Evolutionary conservation across 139 green algal species (phyloP).

Genomic region (Protoeuglena noctilucae): DNA sequence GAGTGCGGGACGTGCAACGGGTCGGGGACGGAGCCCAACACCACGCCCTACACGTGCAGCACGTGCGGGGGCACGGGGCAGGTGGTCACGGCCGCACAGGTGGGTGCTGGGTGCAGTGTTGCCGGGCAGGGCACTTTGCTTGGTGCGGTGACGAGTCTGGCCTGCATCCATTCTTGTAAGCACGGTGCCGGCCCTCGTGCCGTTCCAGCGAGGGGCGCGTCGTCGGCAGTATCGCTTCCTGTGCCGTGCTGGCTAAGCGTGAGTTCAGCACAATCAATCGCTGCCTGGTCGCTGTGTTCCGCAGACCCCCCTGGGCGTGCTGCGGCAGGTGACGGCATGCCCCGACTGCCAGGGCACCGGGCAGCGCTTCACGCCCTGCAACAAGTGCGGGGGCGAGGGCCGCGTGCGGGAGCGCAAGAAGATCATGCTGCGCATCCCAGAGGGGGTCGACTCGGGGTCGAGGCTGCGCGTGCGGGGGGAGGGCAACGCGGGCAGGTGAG

Average conservation of each 20-base stretch:
- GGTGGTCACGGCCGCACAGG: slow-evolving; percentile 66
- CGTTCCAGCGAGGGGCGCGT: too few species aligned
- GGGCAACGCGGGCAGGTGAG: slow-evolving; percentile 34
- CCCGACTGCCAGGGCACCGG: slow-evolving; percentile 55
- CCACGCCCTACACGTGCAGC: slow-evolving; percentile 52
- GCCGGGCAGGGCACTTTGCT: too few species aligned
- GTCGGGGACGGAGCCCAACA: slow-evolving; percentile 69
- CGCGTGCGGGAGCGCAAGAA: slow-evolving; percentile 68
- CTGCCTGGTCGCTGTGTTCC: too few species aligned
- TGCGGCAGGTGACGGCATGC: slow-evolving; percentile 74
- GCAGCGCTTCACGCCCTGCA: slow-evolving; percentile 60
- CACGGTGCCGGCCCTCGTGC: too few species aligned
- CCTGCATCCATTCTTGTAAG: too few species aligned
- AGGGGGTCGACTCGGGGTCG: slow-evolving; percentile 71
- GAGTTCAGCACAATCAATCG: too few species aligned
- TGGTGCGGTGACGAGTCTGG: too few species aligned
- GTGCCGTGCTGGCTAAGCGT: too few species aligned
- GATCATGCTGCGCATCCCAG: slow-evolving; percentile 70
- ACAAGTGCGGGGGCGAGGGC: slow-evolving; percentile 75
- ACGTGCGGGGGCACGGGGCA: slow-evolving; percentile 81
- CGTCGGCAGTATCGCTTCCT: too few species aligned
- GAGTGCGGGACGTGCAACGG: slow-evolving; percentile 39
- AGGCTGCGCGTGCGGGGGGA: slow-evolving; percentile 69
- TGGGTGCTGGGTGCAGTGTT: too few species aligned
- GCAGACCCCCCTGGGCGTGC: slow-evolving; percentile 80